Base-by-base conservation (phyloP, 1,139 yeast genomes). In the Dujonia santamariae region DNA sequence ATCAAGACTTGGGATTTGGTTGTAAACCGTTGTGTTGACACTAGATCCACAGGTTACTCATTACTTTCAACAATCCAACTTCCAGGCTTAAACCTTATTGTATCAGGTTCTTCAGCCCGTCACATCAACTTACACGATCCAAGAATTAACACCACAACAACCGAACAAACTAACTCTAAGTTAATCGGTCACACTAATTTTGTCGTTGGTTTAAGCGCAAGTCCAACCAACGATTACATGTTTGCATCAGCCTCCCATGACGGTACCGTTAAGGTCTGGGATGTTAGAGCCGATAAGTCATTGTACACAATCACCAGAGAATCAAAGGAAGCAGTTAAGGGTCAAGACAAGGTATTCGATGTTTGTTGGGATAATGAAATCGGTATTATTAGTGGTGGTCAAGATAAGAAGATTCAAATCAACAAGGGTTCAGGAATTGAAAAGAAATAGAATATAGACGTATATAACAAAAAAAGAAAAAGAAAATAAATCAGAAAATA, bases 241-340 rank as follows among this genome's bases (percentile, higher is more conserved):
- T 75, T 92, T 51, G 79, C 87, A 15, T 85, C 96, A 6, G 95
- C 85, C 13, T 87, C 97, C 11, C 96, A 88, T 55, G 99, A 92
- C 59, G 97, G 97, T 18, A 85, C 96, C 2, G 94, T 85, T 28
- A 82, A 88, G 49, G 84, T 92, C 15, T 92, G 99, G 99, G 99
- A 92, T 59, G 75, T 90, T 9, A 78, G 99, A 51, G 84, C 96
- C 2, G 85, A 81, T 45, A 78, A 81, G 49, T 74, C 95, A n/a
- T 68, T 88, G 63, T 85, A 84, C 57, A 85, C 95, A n/a, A 78
- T 90, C 35, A 75, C 85, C 18, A 76, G 96, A 56, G 80, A 82
- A 47, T 68, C 73, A 22, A 53, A 57, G 20, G 62, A 63, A 14
- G 57, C 45, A 37, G 60, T 44, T 51, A 70, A 39, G 52, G 61